phyloP scores from a whole-genome alignment of 108 stramenopile genomes.

The Skeletonema potamos region DNA sequence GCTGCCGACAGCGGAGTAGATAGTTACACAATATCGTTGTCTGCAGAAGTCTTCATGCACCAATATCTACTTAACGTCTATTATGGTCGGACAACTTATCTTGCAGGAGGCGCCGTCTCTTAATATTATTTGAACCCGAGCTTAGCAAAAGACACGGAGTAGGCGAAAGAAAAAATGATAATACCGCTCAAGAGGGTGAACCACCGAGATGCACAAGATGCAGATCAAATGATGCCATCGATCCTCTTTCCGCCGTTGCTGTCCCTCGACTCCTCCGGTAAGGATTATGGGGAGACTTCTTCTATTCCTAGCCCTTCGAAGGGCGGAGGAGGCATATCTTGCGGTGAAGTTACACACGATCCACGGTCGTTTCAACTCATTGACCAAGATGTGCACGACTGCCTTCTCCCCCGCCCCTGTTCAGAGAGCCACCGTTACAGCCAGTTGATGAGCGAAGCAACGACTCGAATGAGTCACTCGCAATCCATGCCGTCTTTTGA shows the following conservation, averaged over 20 bases:
- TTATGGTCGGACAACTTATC: too few relatives aligned
- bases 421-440: background rate
- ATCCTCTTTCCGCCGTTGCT: background rate
- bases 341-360: background rate
- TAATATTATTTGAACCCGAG: too few relatives aligned
- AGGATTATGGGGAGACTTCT: background rate
- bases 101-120: too few relatives aligned
- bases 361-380: background rate
- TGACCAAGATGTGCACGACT: background rate
- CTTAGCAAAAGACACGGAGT: too few relatives aligned
- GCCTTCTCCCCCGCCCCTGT: background rate
- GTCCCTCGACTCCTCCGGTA: background rate
- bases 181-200: background rate
- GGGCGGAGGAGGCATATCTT: background rate
- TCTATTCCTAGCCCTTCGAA: background rate
- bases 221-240: background rate
- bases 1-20: too few relatives aligned
- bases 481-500: constrained; percentile 1
- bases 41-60: too few relatives aligned
- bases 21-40: too few relatives aligned
- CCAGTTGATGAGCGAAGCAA: background rate
- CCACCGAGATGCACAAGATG: background rate
- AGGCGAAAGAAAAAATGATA: background rate
- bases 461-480: background rate
- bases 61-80: too few relatives aligned